Evolutionary conservation across 768 basidiomycete genomes (phyloP).

Genomic region (Pluteus cervinus): DNA sequence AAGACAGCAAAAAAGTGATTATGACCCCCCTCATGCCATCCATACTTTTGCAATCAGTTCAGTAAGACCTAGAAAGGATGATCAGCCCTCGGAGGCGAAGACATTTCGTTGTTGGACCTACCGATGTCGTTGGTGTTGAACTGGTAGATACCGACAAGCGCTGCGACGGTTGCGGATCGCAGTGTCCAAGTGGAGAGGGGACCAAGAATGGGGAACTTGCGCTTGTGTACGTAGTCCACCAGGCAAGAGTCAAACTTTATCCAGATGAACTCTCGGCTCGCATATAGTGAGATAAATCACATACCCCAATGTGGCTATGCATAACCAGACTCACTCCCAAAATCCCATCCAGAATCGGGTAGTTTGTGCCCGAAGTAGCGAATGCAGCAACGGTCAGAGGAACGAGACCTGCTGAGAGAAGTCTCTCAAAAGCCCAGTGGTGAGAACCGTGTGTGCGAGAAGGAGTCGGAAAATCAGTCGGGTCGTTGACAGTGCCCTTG

Average conservation of each 20-base stretch:
- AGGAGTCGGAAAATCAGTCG: slow-evolving; percentile 81
- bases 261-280: neutral
- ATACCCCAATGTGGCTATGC: slow-evolving; percentile 93
- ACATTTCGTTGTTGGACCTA: slow-evolving; percentile 32
- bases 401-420: slow-evolving; percentile 81
- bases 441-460: slow-evolving; percentile 83
- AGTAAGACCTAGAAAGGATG: slow-evolving; percentile 55
- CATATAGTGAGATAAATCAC: slow-evolving; percentile 21
- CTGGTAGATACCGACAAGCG: slow-evolving; percentile 88
- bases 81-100: neutral
- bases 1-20: too few species aligned
- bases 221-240: slow-evolving; percentile 87
- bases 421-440: slow-evolving; percentile 90
- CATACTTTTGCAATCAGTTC: slow-evolving; percentile 81
- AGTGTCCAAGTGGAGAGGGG: slow-evolving; percentile 68
- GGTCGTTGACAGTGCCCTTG: slow-evolving; percentile 93
- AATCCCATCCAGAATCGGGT: slow-evolving; percentile 87
- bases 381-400: slow-evolving; percentile 87
- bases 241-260: slow-evolving; percentile 67
- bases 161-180: slow-evolving; percentile 69
- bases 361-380: slow-evolving; percentile 64
- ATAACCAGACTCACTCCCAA: slow-evolving; percentile 84
- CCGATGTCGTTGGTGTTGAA: slow-evolving; percentile 99
- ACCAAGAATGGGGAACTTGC: slow-evolving; percentile 89
- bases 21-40: slow-evolving; percentile 70